phyloP scores from a whole-genome alignment of 306 rosid species.

The Cicer bijugum region DNA sequence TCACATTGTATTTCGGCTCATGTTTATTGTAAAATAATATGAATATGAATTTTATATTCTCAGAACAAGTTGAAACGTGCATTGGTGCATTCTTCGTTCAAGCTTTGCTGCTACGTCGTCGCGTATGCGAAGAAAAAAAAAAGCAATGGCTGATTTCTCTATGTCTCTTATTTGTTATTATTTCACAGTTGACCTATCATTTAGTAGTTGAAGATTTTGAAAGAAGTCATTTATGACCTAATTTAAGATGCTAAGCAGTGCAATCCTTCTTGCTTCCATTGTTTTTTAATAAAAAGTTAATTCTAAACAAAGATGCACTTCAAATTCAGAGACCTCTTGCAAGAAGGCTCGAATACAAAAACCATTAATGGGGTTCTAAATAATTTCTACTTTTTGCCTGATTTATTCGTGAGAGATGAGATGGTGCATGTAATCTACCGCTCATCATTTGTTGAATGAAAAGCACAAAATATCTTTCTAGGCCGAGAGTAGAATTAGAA shows the following conservation, averaged over 20 bases:
- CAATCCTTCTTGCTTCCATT: neutral
- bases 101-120: slow-evolving; percentile 18
- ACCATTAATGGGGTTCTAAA: neutral
- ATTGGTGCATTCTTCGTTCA: neutral
- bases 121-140: neutral
- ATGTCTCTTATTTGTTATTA: neutral
- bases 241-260: neutral
- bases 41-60: slow-evolving; percentile 52
- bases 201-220: neutral
- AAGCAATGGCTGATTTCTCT: slow-evolving; percentile 27
- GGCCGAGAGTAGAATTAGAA: neutral
- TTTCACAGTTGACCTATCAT: neutral
- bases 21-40: slow-evolving; percentile 46
- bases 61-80: slow-evolving; percentile 34
- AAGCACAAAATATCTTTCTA: neutral
- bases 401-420: neutral
- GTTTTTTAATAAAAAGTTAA: too few species aligned
- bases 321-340: neutral
- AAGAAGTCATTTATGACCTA: slow-evolving; percentile 10
- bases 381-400: neutral
- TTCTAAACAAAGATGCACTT: neutral
- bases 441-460: neutral
- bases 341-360: neutral
- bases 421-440: neutral
- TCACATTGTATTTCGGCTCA: slow-evolving; percentile 68